These are phyloP conservation scores for Chaetomium sp. DNA, from an alignment of 2,329 filamentous ascomycete genomes.

Conservation along the genomic window DNA sequence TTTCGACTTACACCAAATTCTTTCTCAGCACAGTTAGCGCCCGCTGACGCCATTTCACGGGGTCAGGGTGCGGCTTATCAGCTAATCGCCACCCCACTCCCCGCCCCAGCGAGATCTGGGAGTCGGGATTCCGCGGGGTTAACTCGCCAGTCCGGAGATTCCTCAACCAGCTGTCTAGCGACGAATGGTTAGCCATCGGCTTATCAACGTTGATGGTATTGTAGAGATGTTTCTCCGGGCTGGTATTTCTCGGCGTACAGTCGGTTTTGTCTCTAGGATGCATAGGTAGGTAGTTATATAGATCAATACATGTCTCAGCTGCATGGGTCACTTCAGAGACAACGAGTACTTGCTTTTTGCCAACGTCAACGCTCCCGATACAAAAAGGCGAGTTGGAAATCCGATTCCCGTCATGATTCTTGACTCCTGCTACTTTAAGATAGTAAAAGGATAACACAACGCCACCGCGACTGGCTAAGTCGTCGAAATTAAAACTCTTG, in stretches of 20 bases:
- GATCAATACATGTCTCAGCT: neutral
- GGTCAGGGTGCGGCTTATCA: constrained; percentile 26
- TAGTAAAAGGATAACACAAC: neutral
- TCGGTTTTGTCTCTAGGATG: neutral
- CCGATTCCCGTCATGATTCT: constrained; percentile 5
- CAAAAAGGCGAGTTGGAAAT: neutral
- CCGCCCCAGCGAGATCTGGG: neutral
- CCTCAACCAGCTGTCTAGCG: neutral
- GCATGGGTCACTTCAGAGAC: too few species aligned
- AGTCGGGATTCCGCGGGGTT: constrained; percentile 27
- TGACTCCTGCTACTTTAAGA: neutral
- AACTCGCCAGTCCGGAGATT: constrained; percentile 26
- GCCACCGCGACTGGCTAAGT: constrained; percentile 4
- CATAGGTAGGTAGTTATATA: neutral
- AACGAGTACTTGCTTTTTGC: neutral
- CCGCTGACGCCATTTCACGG: constrained; percentile 36
- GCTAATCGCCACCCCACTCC: constrained; percentile 29
- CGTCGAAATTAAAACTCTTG: constrained; percentile 24
- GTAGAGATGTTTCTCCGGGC: neutral
- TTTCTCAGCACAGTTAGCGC: constrained; percentile 30
- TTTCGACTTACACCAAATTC: constrained; percentile 31
- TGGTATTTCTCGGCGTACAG: neutral
- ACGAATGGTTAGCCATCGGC: constrained; percentile 3
- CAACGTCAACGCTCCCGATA: neutral
- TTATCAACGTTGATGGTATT: constrained; percentile 10